phyloP scores from a whole-genome alignment of 2,329 filamentous ascomycete species.

The Dothidotthia symphoricarpi region DNA sequence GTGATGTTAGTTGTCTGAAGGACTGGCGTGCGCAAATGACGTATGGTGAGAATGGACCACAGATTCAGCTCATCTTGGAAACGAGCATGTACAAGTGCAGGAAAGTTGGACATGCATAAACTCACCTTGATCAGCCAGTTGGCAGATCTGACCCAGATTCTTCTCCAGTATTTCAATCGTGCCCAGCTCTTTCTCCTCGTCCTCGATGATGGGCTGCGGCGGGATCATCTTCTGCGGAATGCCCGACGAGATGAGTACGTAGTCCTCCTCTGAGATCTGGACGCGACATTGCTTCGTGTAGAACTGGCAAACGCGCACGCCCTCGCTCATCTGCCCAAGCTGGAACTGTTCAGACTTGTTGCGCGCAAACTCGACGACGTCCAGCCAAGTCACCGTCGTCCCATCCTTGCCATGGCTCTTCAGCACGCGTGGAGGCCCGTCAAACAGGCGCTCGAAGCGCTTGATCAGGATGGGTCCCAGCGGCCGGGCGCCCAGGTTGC shows the following conservation, averaged over 20 bases:
- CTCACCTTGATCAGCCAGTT: slow-evolving; percentile 73
- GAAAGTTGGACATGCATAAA: background rate
- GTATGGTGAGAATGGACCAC: background rate
- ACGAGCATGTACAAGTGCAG: no score
- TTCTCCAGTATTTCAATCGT: slow-evolving; percentile 82
- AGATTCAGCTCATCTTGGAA: background rate
- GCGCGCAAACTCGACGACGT: slow-evolving; percentile 81
- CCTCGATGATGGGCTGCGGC: slow-evolving; percentile 76
- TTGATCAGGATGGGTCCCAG: slow-evolving; percentile 80
- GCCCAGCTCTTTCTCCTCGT: slow-evolving; percentile 80
- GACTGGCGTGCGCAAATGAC: background rate
- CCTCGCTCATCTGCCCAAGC: slow-evolving; percentile 66
- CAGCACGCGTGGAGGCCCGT: slow-evolving; percentile 69
- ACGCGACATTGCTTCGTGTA: slow-evolving; percentile 76
- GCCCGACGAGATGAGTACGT: slow-evolving; percentile 77
- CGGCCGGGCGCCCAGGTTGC: slow-evolving; percentile 79
- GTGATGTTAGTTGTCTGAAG: slow-evolving; percentile 4
- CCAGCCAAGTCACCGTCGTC: slow-evolving; percentile 72
- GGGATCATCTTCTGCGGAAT: slow-evolving; percentile 80
- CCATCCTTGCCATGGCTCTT: slow-evolving; percentile 62
- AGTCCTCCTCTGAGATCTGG: slow-evolving; percentile 86
- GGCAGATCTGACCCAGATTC: slow-evolving; percentile 72
- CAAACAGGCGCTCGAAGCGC: slow-evolving; percentile 82
- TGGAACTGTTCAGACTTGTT: slow-evolving; percentile 76
- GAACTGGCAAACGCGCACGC: slow-evolving; percentile 74